Conservation (phyloP, 73 alveolate species). For the Blepharisma japonicum region DNA sequence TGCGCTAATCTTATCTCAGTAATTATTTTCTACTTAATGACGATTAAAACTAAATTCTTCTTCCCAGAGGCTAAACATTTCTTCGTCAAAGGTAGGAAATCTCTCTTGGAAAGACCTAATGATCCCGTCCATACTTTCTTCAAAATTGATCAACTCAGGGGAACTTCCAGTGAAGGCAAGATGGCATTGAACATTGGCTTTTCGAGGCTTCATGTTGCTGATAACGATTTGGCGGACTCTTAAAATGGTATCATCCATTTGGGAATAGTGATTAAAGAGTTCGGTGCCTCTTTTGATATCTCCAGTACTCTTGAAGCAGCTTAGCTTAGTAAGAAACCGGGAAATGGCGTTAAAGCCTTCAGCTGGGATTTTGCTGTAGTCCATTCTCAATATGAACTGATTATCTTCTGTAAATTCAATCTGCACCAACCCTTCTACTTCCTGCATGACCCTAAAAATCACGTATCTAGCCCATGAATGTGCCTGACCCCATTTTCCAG, state of each 20-base stretch:
- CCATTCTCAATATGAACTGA: slow-evolving; percentile 3
- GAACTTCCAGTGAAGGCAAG: slow-evolving; percentile 11
- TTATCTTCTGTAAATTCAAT: slow-evolving; percentile 30
- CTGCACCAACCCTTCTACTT: slow-evolving; percentile 25
- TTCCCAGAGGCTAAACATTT: slow-evolving; percentile 4
- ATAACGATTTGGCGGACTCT: slow-evolving; percentile 39
- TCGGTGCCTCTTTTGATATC: slow-evolving; percentile 41
- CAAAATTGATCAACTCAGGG: slow-evolving; percentile 28
- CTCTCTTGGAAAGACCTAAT: slow-evolving; percentile 59
- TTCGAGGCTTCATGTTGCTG: slow-evolving; percentile 42
- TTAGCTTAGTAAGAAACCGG: slow-evolving; percentile 28
- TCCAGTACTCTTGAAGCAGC: slow-evolving; percentile 37
- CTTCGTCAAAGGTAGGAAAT: slow-evolving; percentile 36
- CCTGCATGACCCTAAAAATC: slow-evolving; percentile 43
- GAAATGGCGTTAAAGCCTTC: slow-evolving; percentile 11
- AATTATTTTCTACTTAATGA: slow-evolving; percentile 23
- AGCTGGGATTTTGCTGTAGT: slow-evolving; percentile 16
- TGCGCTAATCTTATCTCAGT: slow-evolving; percentile 81
- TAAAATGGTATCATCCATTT: slow-evolving; percentile 33
- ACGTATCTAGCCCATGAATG: slow-evolving; percentile 68
- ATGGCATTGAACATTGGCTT: slow-evolving; percentile 29
- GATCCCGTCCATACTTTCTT: slow-evolving; percentile 71
- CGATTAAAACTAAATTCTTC: not conserved
- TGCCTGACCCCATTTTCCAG: slow-evolving; percentile 81
- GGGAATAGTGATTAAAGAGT: slow-evolving; percentile 40